Base-by-base conservation (phyloP, 495 filamentous ascomycete species). In the Hyaloscypha finlandica region DNA sequence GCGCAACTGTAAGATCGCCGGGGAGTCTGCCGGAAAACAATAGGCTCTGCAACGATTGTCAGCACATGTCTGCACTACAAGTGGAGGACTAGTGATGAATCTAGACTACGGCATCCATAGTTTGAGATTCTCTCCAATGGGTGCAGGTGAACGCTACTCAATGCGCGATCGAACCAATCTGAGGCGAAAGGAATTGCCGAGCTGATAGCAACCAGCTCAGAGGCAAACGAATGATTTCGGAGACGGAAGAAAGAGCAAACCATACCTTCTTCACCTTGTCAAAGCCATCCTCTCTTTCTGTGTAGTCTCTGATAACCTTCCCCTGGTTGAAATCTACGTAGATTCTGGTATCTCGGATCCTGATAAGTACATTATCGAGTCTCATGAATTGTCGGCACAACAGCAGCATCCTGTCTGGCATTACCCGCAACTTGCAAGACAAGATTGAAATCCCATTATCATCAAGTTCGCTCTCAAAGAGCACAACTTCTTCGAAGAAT, bases 391-490 rank as follows among this genome's bases (percentile, higher is more conserved):
- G 90, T n/a, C 96, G 83, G 56, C 84, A 86, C 11, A 99, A 83
- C 45, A 98, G 81, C 61, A 99, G 83, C 73, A 98, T 85, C 53
- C 95, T 81, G 64, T 86, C 85, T 37, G 91, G 91, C 92, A 97
- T 97, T 57, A 97, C 95, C 57, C 95, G 83, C 55, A 97, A 79
- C 81, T 98, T 98, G 79, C 89, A 89, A 30, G 87, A 94, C 12
- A 96, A 76, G 76, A 97, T 84, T 6, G 92, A 87, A 67, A 97
- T 94, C 31, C 95, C 95, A 76, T 99, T 99, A 75, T 99, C 95
- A 51, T 97, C 95, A 63, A 99, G 86, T 79, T 99, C 95, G 77
- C 96, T 94, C 80, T 98, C 95, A 75, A 98, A 99, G 32, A 98
- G 83, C 68, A 97, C 86, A 32, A 98, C 92, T 65, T 97, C 92